Evolutionary conservation across 108 stramenopile species (phyloP), one percentile per base, ranked within the genome.

Genomic region (Nannochloropsis gaditana): DNA sequence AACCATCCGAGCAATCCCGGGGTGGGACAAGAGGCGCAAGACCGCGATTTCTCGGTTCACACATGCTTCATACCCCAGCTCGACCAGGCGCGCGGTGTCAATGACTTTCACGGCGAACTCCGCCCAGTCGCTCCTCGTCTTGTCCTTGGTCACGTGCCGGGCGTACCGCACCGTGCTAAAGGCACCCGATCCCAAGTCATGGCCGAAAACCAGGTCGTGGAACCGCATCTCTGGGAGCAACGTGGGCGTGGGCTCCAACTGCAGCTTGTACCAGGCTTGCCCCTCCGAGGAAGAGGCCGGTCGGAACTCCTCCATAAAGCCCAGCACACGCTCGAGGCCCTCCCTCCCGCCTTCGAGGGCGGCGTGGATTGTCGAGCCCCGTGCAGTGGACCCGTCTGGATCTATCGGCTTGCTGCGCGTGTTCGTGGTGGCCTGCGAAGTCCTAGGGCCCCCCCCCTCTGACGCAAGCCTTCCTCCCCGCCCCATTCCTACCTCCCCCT

Each of bases 171-270:
- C 79, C 43, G 85, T 91, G 21, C 94, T 93, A 84, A 99, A 99
- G 1, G 97, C 92, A 11, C 98, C 98, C 2, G 87, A 83, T 17
- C 98, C 98, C 9, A 99, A 90, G 73, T 94, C 93, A 41, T 96
- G 94, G 8, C 96, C 98, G 89, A 99, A 97, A 11, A 99, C 97
- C 73, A 99, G 91, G 84, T 98, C 96, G 86, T 97, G 96, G 84
- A 99, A 99, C 80, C 87, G 84, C 21, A 99, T 87, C 50, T 93
- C 89, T 1, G 95, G 94, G 41, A 97, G 90, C 15, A 96, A 84
- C 5, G 95, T 86, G 6, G 91, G 91, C 42, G 84, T 88, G 31
- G 91, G 87, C 44, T 90, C 90, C 80, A 89, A 44, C 44, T 87
- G 86, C 42, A 83, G 11, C 21, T 82, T 82, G 43, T 85, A 84